Conservation (phyloP, 2,329 filamentous ascomycete genomes). For the Coniochaeta sp. region DNA sequence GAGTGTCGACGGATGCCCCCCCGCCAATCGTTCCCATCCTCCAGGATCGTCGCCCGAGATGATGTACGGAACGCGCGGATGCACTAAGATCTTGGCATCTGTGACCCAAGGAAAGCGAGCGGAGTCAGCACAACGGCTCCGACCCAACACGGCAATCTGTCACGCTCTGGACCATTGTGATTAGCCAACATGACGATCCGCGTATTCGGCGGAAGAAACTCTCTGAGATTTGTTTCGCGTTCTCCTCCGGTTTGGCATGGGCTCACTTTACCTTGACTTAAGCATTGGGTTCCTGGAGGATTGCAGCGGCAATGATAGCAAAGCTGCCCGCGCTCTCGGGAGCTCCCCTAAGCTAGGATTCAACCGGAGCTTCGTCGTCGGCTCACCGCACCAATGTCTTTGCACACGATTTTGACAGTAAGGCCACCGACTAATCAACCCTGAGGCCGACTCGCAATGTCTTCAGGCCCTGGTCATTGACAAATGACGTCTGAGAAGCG, state of each 20-base stretch:
- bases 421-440: too few species aligned
- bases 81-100: background rate
- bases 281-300: too few species aligned
- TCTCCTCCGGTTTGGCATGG: background rate
- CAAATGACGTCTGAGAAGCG: too few species aligned
- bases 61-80: background rate
- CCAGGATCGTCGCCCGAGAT: background rate
- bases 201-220: background rate
- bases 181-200: background rate
- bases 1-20: background rate
- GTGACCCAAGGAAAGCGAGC: background rate
- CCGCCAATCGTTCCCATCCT: background rate
- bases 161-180: background rate
- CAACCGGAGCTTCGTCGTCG: too few species aligned
- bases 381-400: too few species aligned
- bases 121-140: background rate
- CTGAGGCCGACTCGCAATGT: background rate
- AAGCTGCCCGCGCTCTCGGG: too few species aligned
- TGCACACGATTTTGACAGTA: too few species aligned
- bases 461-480: too few species aligned
- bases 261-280: background rate
- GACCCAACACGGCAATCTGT: background rate
- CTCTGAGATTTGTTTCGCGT: background rate
- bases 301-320: too few species aligned
- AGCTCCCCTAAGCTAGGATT: too few species aligned